A percentile compares a stretch with the other conserved stretches of the same genome.
Evolutionary conservation across 345 rosid species (phyloP).

Genomic region (Anastatica hierochuntica): DNA sequence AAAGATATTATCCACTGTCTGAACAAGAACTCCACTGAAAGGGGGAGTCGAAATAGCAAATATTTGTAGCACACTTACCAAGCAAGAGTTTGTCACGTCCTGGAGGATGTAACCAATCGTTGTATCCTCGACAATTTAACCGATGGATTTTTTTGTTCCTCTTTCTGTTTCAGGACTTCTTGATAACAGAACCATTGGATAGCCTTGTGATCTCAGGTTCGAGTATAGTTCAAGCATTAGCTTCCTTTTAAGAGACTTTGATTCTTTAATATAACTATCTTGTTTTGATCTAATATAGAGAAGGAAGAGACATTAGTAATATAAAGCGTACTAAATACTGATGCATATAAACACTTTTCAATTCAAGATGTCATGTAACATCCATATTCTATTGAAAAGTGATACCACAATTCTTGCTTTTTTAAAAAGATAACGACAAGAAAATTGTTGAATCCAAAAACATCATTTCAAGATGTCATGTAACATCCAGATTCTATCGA

Average conservation of each 20-base stretch:
- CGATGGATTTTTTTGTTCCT: slow-evolving; percentile 28
- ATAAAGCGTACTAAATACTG: background rate
- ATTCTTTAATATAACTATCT: slow-evolving; percentile 33
- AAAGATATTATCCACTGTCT: no score
- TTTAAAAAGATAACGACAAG: no score
- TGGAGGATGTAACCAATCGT: slow-evolving; percentile 49
- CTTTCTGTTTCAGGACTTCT: slow-evolving; percentile 36
- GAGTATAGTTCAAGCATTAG: slow-evolving; percentile 32
- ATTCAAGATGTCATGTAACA: no score
- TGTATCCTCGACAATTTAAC: slow-evolving; percentile 47
- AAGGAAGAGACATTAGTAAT: background rate
- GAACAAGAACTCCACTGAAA: no score
- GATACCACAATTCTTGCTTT: no score
- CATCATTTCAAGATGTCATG: slow-evolving; percentile 73
- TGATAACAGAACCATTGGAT: slow-evolving; percentile 51
- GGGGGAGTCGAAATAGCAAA: no score
- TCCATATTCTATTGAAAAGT: no score
- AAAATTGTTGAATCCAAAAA: no score
- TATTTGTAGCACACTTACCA: no score
- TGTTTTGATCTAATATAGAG: slow-evolving; percentile 23
- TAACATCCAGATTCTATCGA: slow-evolving; percentile 61
- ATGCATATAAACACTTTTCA: background rate
- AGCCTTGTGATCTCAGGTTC: slow-evolving; percentile 47
- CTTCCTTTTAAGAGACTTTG: slow-evolving; percentile 29
- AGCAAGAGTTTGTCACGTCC: no score